Evolutionary conservation across 768 basidiomycete species (phyloP), one percentile per base, ranked within the genome.

Genomic region (Suillus alpinus): DNA sequence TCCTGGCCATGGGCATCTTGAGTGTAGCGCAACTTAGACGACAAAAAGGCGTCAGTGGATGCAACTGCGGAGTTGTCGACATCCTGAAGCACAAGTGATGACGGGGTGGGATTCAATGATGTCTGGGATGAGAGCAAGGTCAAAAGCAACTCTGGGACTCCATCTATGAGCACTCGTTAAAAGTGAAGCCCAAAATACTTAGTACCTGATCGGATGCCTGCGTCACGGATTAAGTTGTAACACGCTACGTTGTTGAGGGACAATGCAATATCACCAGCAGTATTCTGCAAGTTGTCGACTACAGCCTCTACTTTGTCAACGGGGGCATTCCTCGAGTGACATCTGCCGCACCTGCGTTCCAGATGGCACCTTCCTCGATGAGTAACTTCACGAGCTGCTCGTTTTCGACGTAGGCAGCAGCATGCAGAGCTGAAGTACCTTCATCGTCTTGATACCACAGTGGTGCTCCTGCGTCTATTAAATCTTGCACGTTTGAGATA

Each of bases 381-480:
- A 98, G 78, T 6, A 81, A 69, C 57, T 82, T 81, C 12, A 90
- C 80, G 16, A 96, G 76, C n/a, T 80, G 77, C 2, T 80, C 69
- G 65, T 89, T 84, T 66, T 89, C 86, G 50, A 82, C 73, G 65
- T 89, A 94, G 1, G 87, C 90, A 13, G 92, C 96, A 16, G 92
- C 94, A 69, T 98, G 96, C 49, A 98, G 73, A 18, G 87, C 81
- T 5, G 93, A 94, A 63, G 86, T 87, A 0, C 94, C 95, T 65
- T 89, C 85, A 52, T 85, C 83, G 70, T 89, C 90, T 73, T 97
- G 94, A 69, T 89, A 94, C 95, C 96, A 98, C 53, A 92, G 73
- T 1, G 92, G 92, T 7, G 93, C 89, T 18, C 87, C 92, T 6
- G 78, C 79, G 10, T 84, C 80, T 63, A 92, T 78, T 37, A 87